Percentiles rank a stretch among this genome's conserved stretches.
Evolutionary conservation across 2,329 filamentous ascomycete genomes (phyloP).

Genomic region (Colletotrichum neosansevieriae): DNA sequence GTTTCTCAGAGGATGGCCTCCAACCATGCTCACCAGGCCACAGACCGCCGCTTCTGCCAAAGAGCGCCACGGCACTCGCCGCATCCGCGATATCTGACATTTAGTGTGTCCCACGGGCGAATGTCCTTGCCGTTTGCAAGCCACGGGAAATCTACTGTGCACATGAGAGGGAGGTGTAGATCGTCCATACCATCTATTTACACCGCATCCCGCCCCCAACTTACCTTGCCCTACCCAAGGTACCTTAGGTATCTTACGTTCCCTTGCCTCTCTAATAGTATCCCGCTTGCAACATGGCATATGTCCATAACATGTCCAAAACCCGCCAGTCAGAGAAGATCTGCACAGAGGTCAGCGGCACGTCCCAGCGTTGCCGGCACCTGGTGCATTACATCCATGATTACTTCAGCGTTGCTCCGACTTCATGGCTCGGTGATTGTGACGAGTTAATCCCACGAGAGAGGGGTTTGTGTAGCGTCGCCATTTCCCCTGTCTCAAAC

Average conservation of each 20-base stretch:
- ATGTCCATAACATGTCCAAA: not conserved
- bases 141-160: not conserved
- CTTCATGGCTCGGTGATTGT: slow-evolving; percentile 30
- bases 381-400: not conserved
- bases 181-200: not conserved
- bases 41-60: slow-evolving; percentile 36
- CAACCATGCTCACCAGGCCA: slow-evolving; percentile 32
- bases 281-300: not conserved
- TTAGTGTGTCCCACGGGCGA: not conserved
- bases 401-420: slow-evolving; percentile 6
- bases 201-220: too few relatives aligned
- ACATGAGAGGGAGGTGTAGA: too few relatives aligned
- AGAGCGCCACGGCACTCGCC: slow-evolving; percentile 21
- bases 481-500: slow-evolving; percentile 27
- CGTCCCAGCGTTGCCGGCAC: slow-evolving; percentile 24
- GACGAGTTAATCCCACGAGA: slow-evolving; percentile 4
- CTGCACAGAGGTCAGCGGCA: slow-evolving; percentile 25
- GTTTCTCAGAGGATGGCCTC: not conserved
- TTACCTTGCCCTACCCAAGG: not conserved
- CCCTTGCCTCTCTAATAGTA: not conserved
- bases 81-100: slow-evolving; percentile 7
- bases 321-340: slow-evolving; percentile 2
- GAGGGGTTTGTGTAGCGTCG: slow-evolving; percentile 28
- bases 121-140: slow-evolving; percentile 14
- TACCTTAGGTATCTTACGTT: not conserved